These are phyloP conservation scores for Neurospora sp. DNA, from an alignment of 2,329 filamentous ascomycete genomes.

Conservation along the genomic window DNA sequence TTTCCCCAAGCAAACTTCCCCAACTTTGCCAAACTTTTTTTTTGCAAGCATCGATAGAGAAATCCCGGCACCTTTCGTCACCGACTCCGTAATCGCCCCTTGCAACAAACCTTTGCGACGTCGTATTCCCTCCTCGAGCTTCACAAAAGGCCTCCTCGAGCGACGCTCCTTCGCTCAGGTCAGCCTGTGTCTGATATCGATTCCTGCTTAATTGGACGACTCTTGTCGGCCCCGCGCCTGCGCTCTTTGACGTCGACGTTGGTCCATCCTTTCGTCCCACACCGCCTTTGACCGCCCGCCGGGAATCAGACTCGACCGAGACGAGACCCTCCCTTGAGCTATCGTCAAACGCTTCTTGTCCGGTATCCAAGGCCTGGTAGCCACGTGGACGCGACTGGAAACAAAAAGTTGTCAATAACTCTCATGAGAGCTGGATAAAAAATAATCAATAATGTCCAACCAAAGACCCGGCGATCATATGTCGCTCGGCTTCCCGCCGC, in stretches of 20 bases:
- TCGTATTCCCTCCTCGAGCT: background rate
- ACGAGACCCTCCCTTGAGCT: constrained; percentile 1
- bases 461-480: constrained; percentile 71
- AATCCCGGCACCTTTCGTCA: background rate
- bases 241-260: constrained; percentile 7
- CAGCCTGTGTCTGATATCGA: constrained; percentile 5
- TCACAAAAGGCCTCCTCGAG: constrained; percentile 2
- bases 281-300: constrained; percentile 8
- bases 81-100: background rate
- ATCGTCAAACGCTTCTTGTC: constrained; percentile 2
- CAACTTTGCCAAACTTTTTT: background rate
- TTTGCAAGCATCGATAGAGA: background rate
- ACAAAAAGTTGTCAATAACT: constrained; percentile 11
- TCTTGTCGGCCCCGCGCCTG: background rate
- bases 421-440: constrained; percentile 39
- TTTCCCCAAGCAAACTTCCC: background rate
- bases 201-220: constrained; percentile 13
- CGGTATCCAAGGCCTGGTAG: constrained; percentile 5
- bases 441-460: constrained; percentile 90
- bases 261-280: constrained; percentile 6
- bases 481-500: constrained; percentile 70
- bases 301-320: background rate
- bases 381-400: constrained; percentile 8
- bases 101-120: background rate
- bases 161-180: constrained; percentile 9